Base-by-base conservation (phyloP, 73 alveolate genomes). In the Paramecium caudatum region DNA sequence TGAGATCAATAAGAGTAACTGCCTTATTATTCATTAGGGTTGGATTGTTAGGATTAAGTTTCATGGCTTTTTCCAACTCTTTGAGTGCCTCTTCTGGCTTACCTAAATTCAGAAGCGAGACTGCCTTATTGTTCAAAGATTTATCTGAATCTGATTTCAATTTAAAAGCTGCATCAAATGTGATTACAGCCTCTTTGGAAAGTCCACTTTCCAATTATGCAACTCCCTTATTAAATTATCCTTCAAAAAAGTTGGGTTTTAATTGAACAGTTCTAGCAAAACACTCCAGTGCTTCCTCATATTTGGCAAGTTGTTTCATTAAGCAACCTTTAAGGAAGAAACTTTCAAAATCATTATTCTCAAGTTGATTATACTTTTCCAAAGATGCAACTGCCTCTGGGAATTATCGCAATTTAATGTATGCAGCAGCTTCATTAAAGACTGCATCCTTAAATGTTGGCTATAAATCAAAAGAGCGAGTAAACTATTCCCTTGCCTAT, bases 371-470 rank as follows among this genome's bases (percentile, higher is more conserved):
- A 21, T 74, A 74, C 5, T 21, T 36, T 2, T 74, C 88, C 32
- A 74, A 74, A 41, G 69, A 39, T 9, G 19, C 23, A 4, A 74
- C 43, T 3, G 88, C 88, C 55, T 74, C 88, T 34, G 17, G 19
- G 32, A 39, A 74, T 74, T 47, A 36, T 74, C 43, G 21, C 32
- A 74, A 74, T 74, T 74, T 74, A 12, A 74, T 74, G 16, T 74
- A 74, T 0, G 88, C 88, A 17, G 88, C 88, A 13, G 88, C 88
- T 45, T 74, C 88, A 74, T 74, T 74, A 17, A 74, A 74, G 36
- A 74, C 68, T 10, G 88, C 88, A 74, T 74, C 88, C 12, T 74
- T 74, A 17, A 41, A 74, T 5, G 88, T 43, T 8, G 69, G 62
- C 10, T 74, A 39, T 16, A 74, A 16, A 12, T 74, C 62, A 21